phyloP scores from a whole-genome alignment of 139 green algal genomes.

The Tetraselmis striata region DNA sequence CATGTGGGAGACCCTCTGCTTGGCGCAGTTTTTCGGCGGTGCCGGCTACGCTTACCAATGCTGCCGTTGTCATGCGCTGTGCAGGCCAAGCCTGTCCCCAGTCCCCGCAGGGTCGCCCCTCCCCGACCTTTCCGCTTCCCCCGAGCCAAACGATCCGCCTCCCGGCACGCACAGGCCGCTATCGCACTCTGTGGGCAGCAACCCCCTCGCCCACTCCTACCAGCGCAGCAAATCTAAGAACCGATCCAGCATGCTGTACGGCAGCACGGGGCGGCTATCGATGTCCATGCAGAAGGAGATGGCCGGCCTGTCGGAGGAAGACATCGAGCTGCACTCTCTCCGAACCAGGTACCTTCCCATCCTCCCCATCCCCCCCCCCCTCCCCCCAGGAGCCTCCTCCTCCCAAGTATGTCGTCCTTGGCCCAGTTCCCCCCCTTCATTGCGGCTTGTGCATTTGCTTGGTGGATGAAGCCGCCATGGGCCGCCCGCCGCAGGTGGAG shows the following conservation, averaged over 20 bases:
- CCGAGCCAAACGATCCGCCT: background rate
- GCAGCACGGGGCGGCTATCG: background rate
- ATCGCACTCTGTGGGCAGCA: background rate
- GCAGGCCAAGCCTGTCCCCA: background rate
- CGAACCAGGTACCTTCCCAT: too few relatives aligned
- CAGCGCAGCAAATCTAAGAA: background rate
- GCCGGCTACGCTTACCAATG: too few relatives aligned
- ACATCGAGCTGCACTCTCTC: background rate
- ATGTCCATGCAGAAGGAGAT: background rate
- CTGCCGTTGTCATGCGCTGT: background rate
- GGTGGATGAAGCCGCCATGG: too few relatives aligned
- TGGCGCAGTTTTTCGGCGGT: too few relatives aligned
- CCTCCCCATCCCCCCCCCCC: too few relatives aligned
- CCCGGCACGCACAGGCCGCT: background rate
- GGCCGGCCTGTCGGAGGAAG: background rate
- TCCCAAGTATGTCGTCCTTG: too few relatives aligned
- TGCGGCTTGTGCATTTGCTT: too few relatives aligned
- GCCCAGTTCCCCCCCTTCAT: too few relatives aligned
- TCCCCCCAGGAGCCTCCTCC: too few relatives aligned
- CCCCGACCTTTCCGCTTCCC: background rate
- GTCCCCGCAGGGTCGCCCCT: background rate
- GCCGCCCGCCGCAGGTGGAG: too few relatives aligned
- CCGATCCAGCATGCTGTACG: background rate
- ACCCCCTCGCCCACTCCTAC: background rate
- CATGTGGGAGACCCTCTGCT: too few relatives aligned